Base-by-base conservation (phyloP, 2,329 filamentous ascomycete species). In the Sporothrix globosa region DNA sequence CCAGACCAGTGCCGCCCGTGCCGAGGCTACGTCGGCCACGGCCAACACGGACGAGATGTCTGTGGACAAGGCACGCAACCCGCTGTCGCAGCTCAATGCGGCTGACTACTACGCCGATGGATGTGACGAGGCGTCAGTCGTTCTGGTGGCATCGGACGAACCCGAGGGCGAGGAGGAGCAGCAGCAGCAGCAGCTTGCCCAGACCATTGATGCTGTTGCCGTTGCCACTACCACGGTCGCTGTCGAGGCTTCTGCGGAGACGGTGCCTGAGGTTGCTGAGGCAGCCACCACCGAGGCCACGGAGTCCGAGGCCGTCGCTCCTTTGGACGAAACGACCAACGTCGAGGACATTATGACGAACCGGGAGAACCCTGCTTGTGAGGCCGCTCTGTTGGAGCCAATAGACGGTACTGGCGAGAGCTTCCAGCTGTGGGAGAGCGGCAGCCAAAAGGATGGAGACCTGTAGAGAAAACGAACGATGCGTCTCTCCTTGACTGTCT, bases 351-450 rank as follows among this genome's bases (percentile, higher is more conserved):
- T 83, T 46, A 82, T 83, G 81, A 74, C 75, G 46, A 77, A 77
- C 11, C 70, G 68, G 0, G 76, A 79, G 21, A 78, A 80, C 44
- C 76, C 78, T 0, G 79, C 81, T 5, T 78, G 80, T 34, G 80
- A 82, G 67, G 84, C 85, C 2, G 82, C 84, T 1, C 75, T 86
- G 2, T 78, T 89, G 17, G 78, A 85, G 69, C 84, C 86, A 0
- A 82, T 90, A 5, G 86, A 89, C 68, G 87, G 85, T 61, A 85
- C 86, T 0, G 86, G 84, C 53, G 86, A 88, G 74, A 84, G 80
- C 76, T 88, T 92, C 75, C 88, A 91, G 75, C 83, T 92, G 19
- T 92, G 90, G 89, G 90, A 92, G 79, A 91, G 89, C 76, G 85
- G 83, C 34, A 91, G 88, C 78, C 84, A 85, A 34, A 86, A 87